Evolutionary conservation across 352 stramenopile species (phyloP).

Genomic region (Phytophthora syringae): DNA sequence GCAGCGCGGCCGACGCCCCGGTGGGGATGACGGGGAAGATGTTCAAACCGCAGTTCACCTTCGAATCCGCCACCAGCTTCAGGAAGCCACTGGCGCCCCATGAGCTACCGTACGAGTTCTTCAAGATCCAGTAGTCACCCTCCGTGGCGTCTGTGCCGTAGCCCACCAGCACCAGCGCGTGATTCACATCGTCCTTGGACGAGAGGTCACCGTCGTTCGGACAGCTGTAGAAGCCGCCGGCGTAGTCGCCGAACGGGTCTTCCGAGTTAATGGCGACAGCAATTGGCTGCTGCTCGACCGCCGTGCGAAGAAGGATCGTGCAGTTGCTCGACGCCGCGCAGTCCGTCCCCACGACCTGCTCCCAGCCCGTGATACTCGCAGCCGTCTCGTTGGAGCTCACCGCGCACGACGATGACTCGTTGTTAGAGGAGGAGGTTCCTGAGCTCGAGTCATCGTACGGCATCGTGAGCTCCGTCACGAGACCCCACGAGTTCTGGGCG

Average conservation of each 20-base stretch:
- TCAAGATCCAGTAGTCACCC: conserved; percentile 85
- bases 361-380: conserved; percentile 75
- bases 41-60: conserved; percentile 81
- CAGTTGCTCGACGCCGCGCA: conserved; percentile 61
- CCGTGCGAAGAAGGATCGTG: conserved; percentile 56
- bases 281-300: conserved; percentile 70
- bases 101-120: conserved; percentile 80
- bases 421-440: conserved; percentile 26
- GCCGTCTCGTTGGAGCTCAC: conserved; percentile 59
- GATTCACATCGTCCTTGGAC: conserved; percentile 78
- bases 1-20: conserved; percentile 54
- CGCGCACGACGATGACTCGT: conserved; percentile 37
- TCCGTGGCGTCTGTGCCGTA: conserved; percentile 64
- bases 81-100: conserved; percentile 78
- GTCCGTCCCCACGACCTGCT: conserved; percentile 65
- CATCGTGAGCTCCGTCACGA: conserved; percentile 75
- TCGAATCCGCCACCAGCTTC: conserved; percentile 67
- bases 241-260: conserved; percentile 76
- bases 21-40: conserved; percentile 79
- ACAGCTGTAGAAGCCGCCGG: conserved; percentile 71
- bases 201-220: conserved; percentile 65
- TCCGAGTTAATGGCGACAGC: conserved; percentile 81
- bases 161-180: conserved; percentile 77
- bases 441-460: conserved; percentile 64
- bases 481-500: conserved; percentile 60